phyloP scores from a whole-genome alignment of 1,139 yeast genomes.

The Schwanniomyces etchellsii region DNA sequence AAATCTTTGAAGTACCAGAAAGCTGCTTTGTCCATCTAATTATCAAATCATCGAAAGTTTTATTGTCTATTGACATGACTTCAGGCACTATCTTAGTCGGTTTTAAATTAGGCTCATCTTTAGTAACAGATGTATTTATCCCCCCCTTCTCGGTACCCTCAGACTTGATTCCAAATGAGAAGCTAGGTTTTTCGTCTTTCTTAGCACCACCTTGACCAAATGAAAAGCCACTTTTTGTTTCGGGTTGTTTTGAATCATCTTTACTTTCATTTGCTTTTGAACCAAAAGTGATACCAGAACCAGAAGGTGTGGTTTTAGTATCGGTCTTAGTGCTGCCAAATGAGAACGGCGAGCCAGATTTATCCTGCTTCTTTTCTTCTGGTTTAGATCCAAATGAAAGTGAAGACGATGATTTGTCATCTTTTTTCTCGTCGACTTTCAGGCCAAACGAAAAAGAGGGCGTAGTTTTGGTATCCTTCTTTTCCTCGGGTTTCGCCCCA shows the following conservation, averaged over 20 bases:
- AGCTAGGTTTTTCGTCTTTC: conserved; percentile 13
- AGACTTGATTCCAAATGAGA: conserved; percentile 6
- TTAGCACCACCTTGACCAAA: conserved; percentile 17
- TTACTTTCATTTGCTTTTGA: conserved; percentile 18
- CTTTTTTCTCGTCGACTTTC: conserved; percentile 17
- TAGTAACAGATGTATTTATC: conserved; percentile 12
- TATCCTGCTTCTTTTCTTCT: conserved; percentile 14
- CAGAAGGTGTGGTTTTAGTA: neutral
- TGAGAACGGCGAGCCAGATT: too few relatives aligned
- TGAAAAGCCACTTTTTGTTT: conserved; percentile 10
- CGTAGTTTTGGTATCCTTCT: conserved; percentile 8
- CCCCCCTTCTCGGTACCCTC: conserved; percentile 13
- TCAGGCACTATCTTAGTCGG: conserved; percentile 54
- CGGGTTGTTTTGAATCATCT: conserved; percentile 10
- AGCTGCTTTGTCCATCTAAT: conserved; percentile 91
- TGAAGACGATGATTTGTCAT: conserved; percentile 2
- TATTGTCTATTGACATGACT: conserved; percentile 79
- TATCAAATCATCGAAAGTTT: conserved; percentile 87
- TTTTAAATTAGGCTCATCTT: conserved; percentile 27
- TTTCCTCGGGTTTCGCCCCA: conserved; percentile 17
- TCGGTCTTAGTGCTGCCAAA: conserved; percentile 23
- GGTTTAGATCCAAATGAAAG: conserved; percentile 21
- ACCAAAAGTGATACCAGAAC: conserved; percentile 13
- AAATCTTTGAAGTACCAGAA: conserved; percentile 65
- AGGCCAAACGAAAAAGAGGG: conserved; percentile 16